phyloP scores from a whole-genome alignment of 352 stramenopile species.

The Aphanomyces astaci region DNA sequence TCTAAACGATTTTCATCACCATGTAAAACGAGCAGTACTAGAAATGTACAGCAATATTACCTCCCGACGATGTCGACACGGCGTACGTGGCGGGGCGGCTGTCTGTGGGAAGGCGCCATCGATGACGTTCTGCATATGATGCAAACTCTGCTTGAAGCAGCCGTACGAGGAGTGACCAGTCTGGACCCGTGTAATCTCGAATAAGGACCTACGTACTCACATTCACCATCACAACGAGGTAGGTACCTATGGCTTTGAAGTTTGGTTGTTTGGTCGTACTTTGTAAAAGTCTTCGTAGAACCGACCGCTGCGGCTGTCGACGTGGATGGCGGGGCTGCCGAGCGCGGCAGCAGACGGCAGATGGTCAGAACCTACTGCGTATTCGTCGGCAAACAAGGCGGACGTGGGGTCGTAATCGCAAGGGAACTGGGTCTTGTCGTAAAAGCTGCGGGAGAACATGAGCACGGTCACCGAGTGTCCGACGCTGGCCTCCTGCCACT shows the following conservation, averaged over 20 bases:
- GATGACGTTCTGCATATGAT: slow-evolving; percentile 78
- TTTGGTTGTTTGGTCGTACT: no score
- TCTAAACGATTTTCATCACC: no score
- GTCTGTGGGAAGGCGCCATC: slow-evolving; percentile 50
- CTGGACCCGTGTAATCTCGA: slow-evolving; percentile 66
- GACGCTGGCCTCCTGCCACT: slow-evolving; percentile 80
- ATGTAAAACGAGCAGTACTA: no score
- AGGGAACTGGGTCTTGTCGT: slow-evolving; percentile 65
- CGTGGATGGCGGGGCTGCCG: slow-evolving; percentile 53
- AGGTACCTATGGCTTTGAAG: no score
- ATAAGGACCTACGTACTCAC: slow-evolving; percentile 24
- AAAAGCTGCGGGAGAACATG: slow-evolving; percentile 87
- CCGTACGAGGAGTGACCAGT: slow-evolving; percentile 86
- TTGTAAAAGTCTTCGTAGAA: slow-evolving; percentile 83
- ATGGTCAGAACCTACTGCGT: slow-evolving; percentile 35
- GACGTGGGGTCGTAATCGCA: slow-evolving; percentile 38
- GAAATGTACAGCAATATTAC: no score
- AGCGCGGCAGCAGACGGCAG: slow-evolving; percentile 27
- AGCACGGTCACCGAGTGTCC: slow-evolving; percentile 89
- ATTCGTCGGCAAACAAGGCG: slow-evolving; percentile 37
- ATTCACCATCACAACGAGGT: no score
- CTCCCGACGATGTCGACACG: slow-evolving; percentile 25
- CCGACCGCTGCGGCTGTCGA: slow-evolving; percentile 39
- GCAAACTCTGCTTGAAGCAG: slow-evolving; percentile 93
- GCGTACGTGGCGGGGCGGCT: slow-evolving; percentile 51